Evolutionary conservation across 2,329 filamentous ascomycete genomes (phyloP).

Genomic region (Amauroascus niger): DNA sequence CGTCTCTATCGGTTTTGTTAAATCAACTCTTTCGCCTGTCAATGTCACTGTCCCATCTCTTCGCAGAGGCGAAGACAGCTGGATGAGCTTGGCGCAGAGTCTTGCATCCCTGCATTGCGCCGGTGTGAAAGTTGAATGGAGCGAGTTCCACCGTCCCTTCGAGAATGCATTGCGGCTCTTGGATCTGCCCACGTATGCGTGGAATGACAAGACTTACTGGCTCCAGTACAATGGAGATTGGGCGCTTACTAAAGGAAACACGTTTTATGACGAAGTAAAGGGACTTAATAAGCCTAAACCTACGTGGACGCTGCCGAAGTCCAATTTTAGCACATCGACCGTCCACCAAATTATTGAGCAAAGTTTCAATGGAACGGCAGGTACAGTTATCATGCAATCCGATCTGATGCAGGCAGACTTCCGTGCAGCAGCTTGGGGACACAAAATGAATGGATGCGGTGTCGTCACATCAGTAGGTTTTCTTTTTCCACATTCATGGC

Average conservation of each 20-base stretch:
- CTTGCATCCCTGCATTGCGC: conserved; percentile 51
- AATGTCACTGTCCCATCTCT: conserved; percentile 52
- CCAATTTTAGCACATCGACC: conserved; percentile 11
- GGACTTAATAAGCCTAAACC: background rate
- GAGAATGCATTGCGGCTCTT: conserved; percentile 49
- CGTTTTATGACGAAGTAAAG: conserved; percentile 13
- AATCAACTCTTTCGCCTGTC: conserved; percentile 49
- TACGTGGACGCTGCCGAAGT: background rate
- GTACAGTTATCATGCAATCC: conserved; percentile 30
- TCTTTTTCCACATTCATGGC: conserved; percentile 9
- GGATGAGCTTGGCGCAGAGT: conserved; percentile 52
- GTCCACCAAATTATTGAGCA: conserved; percentile 30
- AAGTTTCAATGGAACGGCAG: conserved; percentile 20
- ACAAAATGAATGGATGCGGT: conserved; percentile 34
- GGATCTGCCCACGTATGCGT: conserved; percentile 58
- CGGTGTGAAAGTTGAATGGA: conserved; percentile 58
- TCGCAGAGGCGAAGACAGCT: conserved; percentile 52
- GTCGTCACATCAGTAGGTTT: conserved; percentile 37
- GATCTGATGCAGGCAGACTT: conserved; percentile 34
- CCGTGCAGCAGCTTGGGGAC: conserved; percentile 31
- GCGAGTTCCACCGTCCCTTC: conserved; percentile 58
- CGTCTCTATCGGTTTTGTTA: conserved; percentile 58
- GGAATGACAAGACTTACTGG: conserved; percentile 64
- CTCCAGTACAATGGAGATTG: conserved; percentile 41
- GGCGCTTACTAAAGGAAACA: conserved; percentile 14